These are phyloP conservation scores for Volutella citrinella DNA, from an alignment of 2,329 filamentous ascomycete genomes.

Conservation along the genomic window DNA sequence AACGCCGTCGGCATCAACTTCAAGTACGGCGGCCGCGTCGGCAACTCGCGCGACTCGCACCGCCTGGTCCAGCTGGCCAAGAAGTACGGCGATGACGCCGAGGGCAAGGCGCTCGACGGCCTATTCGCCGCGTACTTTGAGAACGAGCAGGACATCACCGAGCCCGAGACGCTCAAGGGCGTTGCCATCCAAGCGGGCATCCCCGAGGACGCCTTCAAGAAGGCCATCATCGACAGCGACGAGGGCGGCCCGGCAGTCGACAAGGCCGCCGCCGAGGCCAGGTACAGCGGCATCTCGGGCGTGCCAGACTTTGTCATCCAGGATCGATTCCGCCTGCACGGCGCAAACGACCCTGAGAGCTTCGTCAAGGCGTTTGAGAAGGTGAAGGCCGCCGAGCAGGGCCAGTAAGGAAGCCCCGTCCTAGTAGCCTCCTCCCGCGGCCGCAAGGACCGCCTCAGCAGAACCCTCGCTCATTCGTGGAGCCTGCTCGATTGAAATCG, in stretches of 20 bases:
- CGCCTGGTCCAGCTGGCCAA: slow-evolving; percentile 52
- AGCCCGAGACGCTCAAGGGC: slow-evolving; percentile 33
- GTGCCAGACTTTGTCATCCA: slow-evolving; percentile 75
- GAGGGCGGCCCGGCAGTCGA: slow-evolving; percentile 45
- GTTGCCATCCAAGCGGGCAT: slow-evolving; percentile 43
- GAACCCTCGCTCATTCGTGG: too few species aligned
- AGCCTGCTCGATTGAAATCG: slow-evolving; percentile 25
- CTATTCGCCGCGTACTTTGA: slow-evolving; percentile 44
- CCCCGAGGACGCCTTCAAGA: slow-evolving; percentile 34
- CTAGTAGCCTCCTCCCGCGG: too few species aligned
- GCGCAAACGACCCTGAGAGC: slow-evolving; percentile 63
- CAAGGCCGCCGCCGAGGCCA: slow-evolving; percentile 24
- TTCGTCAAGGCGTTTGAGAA: slow-evolving; percentile 66
- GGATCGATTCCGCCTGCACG: slow-evolving; percentile 62
- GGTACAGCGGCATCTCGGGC: slow-evolving; percentile 47
- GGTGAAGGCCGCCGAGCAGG: slow-evolving; percentile 36
- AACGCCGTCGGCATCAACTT: slow-evolving; percentile 39
- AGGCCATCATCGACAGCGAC: slow-evolving; percentile 39
- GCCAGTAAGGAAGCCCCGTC: slow-evolving; percentile 6
- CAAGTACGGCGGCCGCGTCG: slow-evolving; percentile 64
- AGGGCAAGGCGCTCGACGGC: slow-evolving; percentile 53
- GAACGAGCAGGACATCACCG: slow-evolving; percentile 41
- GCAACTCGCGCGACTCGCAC: slow-evolving; percentile 78
- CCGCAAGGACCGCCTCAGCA: too few species aligned
- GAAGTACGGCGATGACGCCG: slow-evolving; percentile 45